These are phyloP conservation scores for Porcisia deanei DNA, from an alignment of 208 protist genomes.

Conservation along the genomic window DNA sequence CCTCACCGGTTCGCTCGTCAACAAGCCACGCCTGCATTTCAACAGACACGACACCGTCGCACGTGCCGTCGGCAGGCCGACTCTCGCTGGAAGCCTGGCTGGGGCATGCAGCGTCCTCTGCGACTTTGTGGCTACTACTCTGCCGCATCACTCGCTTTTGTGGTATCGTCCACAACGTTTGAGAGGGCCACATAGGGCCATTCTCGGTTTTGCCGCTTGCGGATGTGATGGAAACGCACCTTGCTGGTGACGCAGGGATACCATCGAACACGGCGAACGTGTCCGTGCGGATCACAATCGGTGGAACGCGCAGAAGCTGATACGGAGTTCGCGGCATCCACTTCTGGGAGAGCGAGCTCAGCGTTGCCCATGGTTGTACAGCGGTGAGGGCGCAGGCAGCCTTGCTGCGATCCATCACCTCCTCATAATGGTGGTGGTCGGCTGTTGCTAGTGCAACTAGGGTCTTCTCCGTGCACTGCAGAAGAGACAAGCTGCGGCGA, in stretches of 20 bases:
- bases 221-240: background rate
- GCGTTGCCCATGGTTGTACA: background rate
- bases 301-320: conserved; percentile 20
- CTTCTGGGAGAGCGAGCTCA: conserved; percentile 1
- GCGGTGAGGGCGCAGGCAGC: background rate
- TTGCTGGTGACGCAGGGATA: background rate
- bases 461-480: conserved; percentile 10
- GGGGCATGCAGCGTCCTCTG: background rate
- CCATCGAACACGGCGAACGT: conserved; percentile 20
- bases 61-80: background rate
- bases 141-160: background rate
- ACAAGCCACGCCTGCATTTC: conserved; percentile 6
- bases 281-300: conserved; percentile 13
- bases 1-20: background rate
- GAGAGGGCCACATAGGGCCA: background rate
- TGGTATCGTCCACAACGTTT: conserved; percentile 7
- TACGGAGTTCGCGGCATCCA: conserved; percentile 1
- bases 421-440: background rate
- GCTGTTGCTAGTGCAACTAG: conserved; percentile 2
- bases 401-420: background rate
- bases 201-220: background rate
- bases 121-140: background rate
- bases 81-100: background rate
- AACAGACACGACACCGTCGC: background rate
- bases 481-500: conserved; percentile 3